A percentile compares a stretch with the other conserved stretches of the same genome.
phyloP scores from a whole-genome alignment of 306 rosid species.

The Pueraria montana region DNA sequence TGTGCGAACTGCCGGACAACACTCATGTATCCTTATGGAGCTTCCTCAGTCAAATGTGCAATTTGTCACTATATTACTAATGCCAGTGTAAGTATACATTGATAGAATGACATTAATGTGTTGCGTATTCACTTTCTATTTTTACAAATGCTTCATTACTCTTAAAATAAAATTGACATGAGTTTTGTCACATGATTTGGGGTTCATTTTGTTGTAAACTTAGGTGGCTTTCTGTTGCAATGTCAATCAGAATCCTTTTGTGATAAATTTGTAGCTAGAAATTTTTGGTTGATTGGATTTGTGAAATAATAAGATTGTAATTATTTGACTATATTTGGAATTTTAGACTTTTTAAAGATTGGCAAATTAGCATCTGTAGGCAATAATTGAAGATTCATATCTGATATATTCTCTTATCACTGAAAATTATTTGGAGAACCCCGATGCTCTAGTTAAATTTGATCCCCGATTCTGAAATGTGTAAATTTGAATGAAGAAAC shows the following conservation, averaged over 20 bases:
- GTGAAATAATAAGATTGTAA: not conserved
- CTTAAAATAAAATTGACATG: not conserved
- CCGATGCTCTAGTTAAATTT: no score
- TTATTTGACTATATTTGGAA: not conserved
- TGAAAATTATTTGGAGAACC: no score
- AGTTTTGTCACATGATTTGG: conserved; percentile 5
- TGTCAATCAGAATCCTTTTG: not conserved
- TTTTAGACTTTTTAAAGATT: not conserved
- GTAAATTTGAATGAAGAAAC: not conserved
- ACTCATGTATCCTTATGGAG: conserved; percentile 89
- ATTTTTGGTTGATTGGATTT: not conserved
- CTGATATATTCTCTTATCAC: not conserved
- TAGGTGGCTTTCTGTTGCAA: conserved; percentile 1
- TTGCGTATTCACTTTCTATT: not conserved
- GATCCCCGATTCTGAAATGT: not conserved
- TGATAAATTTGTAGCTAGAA: not conserved
- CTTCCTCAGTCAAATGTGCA: conserved; percentile 88
- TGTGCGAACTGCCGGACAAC: conserved; percentile 91
- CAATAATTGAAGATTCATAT: not conserved
- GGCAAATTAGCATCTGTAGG: not conserved
- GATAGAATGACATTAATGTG: not conserved
- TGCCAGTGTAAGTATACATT: conserved; percentile 65
- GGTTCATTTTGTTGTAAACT: not conserved
- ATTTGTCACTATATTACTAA: conserved; percentile 77
- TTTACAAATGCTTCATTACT: not conserved